Evolutionary conservation across 768 basidiomycete genomes (phyloP).

Genomic region (Xerocomus brunneocitrinus): DNA sequence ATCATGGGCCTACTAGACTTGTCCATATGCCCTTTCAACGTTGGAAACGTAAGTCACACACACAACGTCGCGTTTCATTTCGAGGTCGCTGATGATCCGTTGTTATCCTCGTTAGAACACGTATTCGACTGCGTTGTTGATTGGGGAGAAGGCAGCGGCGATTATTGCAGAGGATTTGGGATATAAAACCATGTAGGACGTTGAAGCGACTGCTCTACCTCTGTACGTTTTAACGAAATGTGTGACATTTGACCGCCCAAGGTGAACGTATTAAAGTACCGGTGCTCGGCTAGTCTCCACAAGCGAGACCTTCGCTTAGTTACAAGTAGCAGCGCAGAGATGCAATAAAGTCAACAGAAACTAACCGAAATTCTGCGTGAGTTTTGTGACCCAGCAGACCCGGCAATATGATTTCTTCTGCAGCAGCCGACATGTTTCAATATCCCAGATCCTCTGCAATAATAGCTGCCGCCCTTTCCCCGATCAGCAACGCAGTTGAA

Average conservation of each 20-base stretch:
- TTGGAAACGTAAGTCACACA: conserved; percentile 17
- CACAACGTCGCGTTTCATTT: background rate
- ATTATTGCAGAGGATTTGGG: conserved; percentile 11
- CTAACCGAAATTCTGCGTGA: too few species aligned
- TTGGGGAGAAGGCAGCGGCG: conserved; percentile 15
- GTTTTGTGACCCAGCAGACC: too few species aligned
- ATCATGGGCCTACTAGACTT: conserved; percentile 24
- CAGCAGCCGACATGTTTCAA: background rate
- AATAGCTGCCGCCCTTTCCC: conserved; percentile 14
- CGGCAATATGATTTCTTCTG: background rate
- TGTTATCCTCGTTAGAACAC: conserved; percentile 4
- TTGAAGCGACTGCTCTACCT: background rate
- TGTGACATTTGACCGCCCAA: too few species aligned
- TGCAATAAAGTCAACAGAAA: too few species aligned
- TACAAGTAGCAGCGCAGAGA: too few species aligned
- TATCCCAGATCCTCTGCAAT: conserved; percentile 7
- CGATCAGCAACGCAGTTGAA: conserved; percentile 14
- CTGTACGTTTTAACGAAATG: too few species aligned
- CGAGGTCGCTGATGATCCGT: background rate
- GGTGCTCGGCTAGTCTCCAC: too few species aligned
- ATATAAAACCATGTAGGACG: background rate
- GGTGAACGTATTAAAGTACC: too few species aligned
- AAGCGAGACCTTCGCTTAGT: too few species aligned
- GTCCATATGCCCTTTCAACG: conserved; percentile 30
- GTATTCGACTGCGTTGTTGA: conserved; percentile 12